Conservation (phyloP, 129 eudicot species). For the Saposhnikovia divaricata region DNA sequence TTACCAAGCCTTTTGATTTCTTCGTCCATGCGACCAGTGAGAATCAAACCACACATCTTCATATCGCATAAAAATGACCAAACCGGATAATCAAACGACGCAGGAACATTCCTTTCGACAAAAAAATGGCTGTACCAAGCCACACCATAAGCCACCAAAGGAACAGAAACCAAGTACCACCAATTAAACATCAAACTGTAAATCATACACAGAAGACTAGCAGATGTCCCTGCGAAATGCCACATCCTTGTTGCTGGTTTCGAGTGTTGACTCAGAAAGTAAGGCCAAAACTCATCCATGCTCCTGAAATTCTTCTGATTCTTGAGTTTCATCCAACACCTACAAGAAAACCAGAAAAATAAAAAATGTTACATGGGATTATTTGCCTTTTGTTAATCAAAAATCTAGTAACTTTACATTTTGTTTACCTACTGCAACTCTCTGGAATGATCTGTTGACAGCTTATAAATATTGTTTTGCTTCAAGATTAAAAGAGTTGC, state of each 20-base stretch:
- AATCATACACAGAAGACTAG: slow-evolving; percentile 44
- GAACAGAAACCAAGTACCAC: slow-evolving; percentile 56
- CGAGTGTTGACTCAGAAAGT: slow-evolving; percentile 80
- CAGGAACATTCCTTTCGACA: slow-evolving; percentile 83
- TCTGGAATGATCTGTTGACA: not conserved
- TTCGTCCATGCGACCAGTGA: slow-evolving; percentile 87
- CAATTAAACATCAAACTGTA: slow-evolving; percentile 53
- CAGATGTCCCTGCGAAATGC: slow-evolving; percentile 85
- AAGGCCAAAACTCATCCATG: slow-evolving; percentile 91
- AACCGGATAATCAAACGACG: slow-evolving; percentile 82
- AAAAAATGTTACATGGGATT: not conserved
- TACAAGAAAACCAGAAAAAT: not conserved
- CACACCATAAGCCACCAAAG: slow-evolving; percentile 69
- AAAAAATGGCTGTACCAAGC: slow-evolving; percentile 98
- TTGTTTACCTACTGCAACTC: not conserved
- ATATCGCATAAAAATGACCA: slow-evolving; percentile 87
- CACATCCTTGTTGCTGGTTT: slow-evolving; percentile 84
- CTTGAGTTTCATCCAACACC: not conserved
- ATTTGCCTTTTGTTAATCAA: not conserved
- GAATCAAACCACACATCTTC: slow-evolving; percentile 91
- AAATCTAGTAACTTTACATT: too few species aligned
- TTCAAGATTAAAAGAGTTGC: not conserved
- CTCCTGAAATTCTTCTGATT: slow-evolving; percentile 59
- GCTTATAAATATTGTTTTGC: not conserved
- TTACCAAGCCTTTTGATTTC: slow-evolving; percentile 96